These are phyloP conservation scores for Calonectria hawksworthii DNA, from an alignment of 2,329 filamentous ascomycete species.

Conservation along the genomic window DNA sequence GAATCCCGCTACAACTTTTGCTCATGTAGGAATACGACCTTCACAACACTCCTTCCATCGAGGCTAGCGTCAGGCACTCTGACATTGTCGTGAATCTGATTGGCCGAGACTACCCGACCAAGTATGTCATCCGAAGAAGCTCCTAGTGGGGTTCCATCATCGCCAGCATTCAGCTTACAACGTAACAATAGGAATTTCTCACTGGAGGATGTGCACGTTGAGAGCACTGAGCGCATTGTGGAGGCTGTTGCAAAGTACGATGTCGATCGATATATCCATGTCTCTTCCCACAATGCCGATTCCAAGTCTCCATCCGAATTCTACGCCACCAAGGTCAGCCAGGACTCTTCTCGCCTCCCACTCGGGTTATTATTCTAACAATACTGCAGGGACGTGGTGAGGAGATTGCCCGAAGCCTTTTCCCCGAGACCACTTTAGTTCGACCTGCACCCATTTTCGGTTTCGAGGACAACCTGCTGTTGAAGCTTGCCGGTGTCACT, in stretches of 20 bases:
- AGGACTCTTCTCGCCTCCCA: neutral
- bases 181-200: slow-evolving; percentile 84
- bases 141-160: neutral
- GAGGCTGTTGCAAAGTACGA: slow-evolving; percentile 98
- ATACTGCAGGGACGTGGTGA: slow-evolving; percentile 79
- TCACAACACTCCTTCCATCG: slow-evolving; percentile 93
- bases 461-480: slow-evolving; percentile 92
- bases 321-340: slow-evolving; percentile 85
- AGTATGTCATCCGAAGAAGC: slow-evolving; percentile 65
- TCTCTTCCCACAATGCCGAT: slow-evolving; percentile 94
- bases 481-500: slow-evolving; percentile 83
- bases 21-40: slow-evolving; percentile 86
- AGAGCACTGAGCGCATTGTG: slow-evolving; percentile 91
- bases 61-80: slow-evolving; percentile 96
- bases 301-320: slow-evolving; percentile 87
- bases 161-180: slow-evolving; percentile 36
- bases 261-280: slow-evolving; percentile 94
- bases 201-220: slow-evolving; percentile 91
- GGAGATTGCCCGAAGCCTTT: slow-evolving; percentile 86
- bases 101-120: slow-evolving; percentile 95
- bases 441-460: slow-evolving; percentile 94
- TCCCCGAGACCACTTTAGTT: slow-evolving; percentile 97
- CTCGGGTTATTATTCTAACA: slow-evolving; percentile 31
- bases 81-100: slow-evolving; percentile 98
- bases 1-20: slow-evolving; percentile 34